Base-by-base conservation (phyloP, 352 stramenopile species). In the Globisporangium alternatum region DNA sequence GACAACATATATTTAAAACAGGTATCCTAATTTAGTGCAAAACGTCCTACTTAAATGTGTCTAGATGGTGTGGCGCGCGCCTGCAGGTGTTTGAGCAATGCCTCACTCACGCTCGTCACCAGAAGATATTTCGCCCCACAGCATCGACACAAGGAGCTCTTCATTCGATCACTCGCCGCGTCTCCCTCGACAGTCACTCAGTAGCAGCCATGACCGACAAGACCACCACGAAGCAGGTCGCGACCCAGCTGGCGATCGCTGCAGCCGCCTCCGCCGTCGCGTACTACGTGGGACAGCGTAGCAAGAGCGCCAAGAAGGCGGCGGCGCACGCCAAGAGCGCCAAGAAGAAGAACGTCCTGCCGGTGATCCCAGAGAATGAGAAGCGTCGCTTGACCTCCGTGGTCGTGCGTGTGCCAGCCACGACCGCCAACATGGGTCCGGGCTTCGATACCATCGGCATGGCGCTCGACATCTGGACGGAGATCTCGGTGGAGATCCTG, bases 381-480 rank as follows among this genome's bases (percentile, higher is more conserved):
- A 90, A 88, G 68, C 72, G 51, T 22, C 70, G 68, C 25, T 54
- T 89, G 51, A 91, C 81, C 67, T 94, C 84, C 5, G 97, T 99
- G 17, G 98, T 98, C n/a, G 97, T 99, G 58, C 86, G 97, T 39
- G 97, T 99, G 66, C 97, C 97, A 13, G 97, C 97, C 21, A 99
- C 96, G 59, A 98, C 96, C 5, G 97, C 97, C 61, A 99, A 99
- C 80, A 95, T 99, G 87, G 97, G 97, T 1, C 97, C 97, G 2
- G 97, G 97, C 64, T 99, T 98, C 67, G 97, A 99, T 75, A 99
- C 95, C 59, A 97, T 99, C 69, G 97, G 96, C 49, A 98, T 99
- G 88, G 97, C 97, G 13, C 89, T 99, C 30, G 97, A 99, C 81
- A 97, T 99, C 64, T 99, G 97, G 97, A 98, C 91, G 22, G 97